Evolutionary conservation across 1,284 basidiomycete species (phyloP).

Genomic region (Trichosporon faecale): DNA sequence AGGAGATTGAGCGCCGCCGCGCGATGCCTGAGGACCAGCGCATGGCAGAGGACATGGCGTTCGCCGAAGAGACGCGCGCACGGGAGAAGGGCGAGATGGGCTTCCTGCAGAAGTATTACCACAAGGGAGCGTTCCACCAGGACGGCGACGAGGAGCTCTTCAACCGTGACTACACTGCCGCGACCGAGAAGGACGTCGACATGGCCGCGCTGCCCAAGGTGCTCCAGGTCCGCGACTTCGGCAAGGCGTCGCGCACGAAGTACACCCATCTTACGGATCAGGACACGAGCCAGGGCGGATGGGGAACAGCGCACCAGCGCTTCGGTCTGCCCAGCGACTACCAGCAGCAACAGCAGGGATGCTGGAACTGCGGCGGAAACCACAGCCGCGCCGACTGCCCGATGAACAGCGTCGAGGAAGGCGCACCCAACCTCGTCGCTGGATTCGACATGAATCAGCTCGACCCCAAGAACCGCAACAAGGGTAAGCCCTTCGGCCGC

Average conservation of each 20-base stretch:
- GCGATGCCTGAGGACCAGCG: conserved; percentile 90
- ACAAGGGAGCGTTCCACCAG: conserved; percentile 98
- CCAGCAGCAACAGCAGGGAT: conserved; percentile 60
- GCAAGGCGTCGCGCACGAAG: conserved; percentile 57
- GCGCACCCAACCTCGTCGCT: conserved; percentile 34
- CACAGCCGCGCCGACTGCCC: conserved; percentile 69
- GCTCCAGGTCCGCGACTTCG: conserved; percentile 97
- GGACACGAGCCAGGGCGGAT: conserved; percentile 81
- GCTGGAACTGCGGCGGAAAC: conserved; percentile 86
- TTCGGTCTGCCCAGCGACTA: conserved; percentile 56
- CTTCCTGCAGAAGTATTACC: conserved; percentile 98
- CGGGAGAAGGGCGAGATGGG: conserved; percentile 64
- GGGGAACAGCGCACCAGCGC: conserved; percentile 62
- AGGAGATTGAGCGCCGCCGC: conserved; percentile 83
- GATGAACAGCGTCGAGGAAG: conserved; percentile 25
- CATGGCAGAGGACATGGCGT: conserved; percentile 82
- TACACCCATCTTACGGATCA: conserved; percentile 94
- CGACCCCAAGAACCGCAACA: conserved; percentile 6
- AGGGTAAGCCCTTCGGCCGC: conserved; percentile 10
- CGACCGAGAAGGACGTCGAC: conserved; percentile 81
- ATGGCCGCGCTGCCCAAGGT: conserved; percentile 82
- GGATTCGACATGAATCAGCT: conserved; percentile 25
- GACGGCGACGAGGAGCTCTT: conserved; percentile 88
- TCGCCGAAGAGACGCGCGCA: conserved; percentile 72
- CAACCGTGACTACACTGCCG: conserved; percentile 81